Percentiles rank a stretch among this genome's conserved stretches.
Evolutionary conservation across 2,329 filamentous ascomycete species (phyloP).

Genomic region (Fusarium cyanostomum): DNA sequence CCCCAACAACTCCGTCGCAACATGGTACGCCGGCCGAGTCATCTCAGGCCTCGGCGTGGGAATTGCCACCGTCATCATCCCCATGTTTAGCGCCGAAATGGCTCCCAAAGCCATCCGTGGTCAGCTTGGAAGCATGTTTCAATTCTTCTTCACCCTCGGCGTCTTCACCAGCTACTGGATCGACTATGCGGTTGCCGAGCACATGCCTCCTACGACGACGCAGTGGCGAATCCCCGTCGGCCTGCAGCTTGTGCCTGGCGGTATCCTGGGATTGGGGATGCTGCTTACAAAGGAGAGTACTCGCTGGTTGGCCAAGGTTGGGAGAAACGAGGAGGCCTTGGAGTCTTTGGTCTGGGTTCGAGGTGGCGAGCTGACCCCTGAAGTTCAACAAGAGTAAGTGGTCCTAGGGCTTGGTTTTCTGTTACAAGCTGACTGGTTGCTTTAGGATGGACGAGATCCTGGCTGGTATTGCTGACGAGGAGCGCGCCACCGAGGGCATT

Average conservation of each 20-base stretch:
- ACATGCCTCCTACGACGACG: constrained; percentile 49
- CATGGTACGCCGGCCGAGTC: constrained; percentile 52
- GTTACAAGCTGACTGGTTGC: background rate
- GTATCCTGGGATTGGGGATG: constrained; percentile 58
- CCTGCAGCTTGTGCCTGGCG: constrained; percentile 58
- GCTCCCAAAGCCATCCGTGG: constrained; percentile 58
- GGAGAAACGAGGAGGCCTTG: constrained; percentile 56
- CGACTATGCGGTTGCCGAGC: constrained; percentile 56
- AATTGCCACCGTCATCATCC: constrained; percentile 54
- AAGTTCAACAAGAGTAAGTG: constrained; percentile 49
- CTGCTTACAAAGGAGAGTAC: constrained; percentile 58
- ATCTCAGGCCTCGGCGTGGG: constrained; percentile 51
- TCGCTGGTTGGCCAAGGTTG: constrained; percentile 58
- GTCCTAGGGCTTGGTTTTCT: background rate
- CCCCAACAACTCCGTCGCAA: constrained; percentile 47
- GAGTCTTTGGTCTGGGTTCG: constrained; percentile 61
- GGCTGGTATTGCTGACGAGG: constrained; percentile 58
- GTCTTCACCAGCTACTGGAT: constrained; percentile 56
- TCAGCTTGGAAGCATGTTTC: constrained; percentile 55
- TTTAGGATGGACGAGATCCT: constrained; percentile 53
- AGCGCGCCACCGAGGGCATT: constrained; percentile 54
- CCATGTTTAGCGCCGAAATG: constrained; percentile 57
- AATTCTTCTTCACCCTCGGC: constrained; percentile 56
- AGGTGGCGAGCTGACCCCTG: constrained; percentile 51
- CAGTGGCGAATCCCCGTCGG: constrained; percentile 63